Evolutionary conservation across 2,329 filamentous ascomycete species (phyloP), one percentile per base, ranked within the genome.

Genomic region (Trichoderma sp.): DNA sequence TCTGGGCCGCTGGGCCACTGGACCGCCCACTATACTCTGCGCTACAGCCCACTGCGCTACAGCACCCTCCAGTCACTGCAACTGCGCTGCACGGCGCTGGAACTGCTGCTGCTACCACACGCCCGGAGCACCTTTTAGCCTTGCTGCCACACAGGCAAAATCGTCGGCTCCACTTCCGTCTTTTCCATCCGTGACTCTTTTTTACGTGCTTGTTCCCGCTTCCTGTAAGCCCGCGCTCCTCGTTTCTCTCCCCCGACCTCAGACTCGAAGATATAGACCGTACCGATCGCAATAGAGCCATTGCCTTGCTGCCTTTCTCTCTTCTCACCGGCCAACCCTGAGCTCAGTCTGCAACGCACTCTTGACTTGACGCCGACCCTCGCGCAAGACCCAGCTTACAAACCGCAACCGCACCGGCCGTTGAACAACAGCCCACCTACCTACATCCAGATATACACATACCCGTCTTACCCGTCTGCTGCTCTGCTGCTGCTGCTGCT

Each of bases 121-220:
- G 59, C 25, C 32, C 59, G 32, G 45, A 63, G 59, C 45, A 52
- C 59, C 59, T 61, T 60, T 63, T 56, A 53, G 37, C 39, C 45
- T 67, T 60, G 37, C 64, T 52, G 45, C 25, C 37, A n/a, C 52
- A 48, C 50, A 39, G 34, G 48, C 59, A 45, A 57, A 56, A 57
- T 48, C 35, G 27, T 19, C 27, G 29, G 64, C 53, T 59, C 54
- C 64, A 66, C 64, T 29, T 32, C 29, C 29, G 25, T 29, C 63
- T 37, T 27, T 57, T 48, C 32, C 52, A 37, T 65, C 61, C 53
- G 63, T 39, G 54, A 52, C 53, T 45, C 48, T 57, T 57, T 63
- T 63, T 34, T 67, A 64, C 59, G 60, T 54, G 56, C 57, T 52
- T 58, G n/a, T 42, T 61, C 52, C 52, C 45, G 25, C 45, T 19